A percentile compares a stretch with the other conserved stretches of the same genome.
Evolutionary conservation across 306 rosid genomes (phyloP).

Genomic region (Purshia tridentata): DNA sequence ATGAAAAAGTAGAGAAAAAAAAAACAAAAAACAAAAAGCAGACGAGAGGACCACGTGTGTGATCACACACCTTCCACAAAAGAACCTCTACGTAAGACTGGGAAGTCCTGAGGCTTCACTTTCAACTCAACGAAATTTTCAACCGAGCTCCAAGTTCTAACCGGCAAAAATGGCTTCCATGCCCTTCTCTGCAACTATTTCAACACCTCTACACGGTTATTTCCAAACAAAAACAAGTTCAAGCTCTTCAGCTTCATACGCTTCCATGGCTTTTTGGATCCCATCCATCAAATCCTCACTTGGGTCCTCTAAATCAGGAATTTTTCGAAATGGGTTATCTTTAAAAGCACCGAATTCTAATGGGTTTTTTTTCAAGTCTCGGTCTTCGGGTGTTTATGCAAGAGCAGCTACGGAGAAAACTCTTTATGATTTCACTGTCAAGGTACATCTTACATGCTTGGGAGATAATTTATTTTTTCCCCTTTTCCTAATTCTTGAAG

Average conservation of each 20-base stretch:
- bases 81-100: neutral
- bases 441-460: constrained; percentile 40
- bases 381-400: constrained; percentile 54
- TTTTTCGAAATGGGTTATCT: constrained; percentile 46
- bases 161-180: constrained; percentile 46
- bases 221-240: constrained; percentile 29
- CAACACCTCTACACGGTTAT: constrained; percentile 33
- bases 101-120: neutral
- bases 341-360: constrained; percentile 35
- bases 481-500: neutral
- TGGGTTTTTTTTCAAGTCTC: constrained; percentile 33
- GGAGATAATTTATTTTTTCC: neutral
- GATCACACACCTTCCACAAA: constrained; percentile 22
- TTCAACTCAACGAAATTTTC: neutral
- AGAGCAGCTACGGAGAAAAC: constrained; percentile 77
- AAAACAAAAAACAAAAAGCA: too few species aligned
- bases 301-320: constrained; percentile 57
- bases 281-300: constrained; percentile 51
- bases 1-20: neutral
- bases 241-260: constrained; percentile 28
- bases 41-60: constrained; percentile 33
- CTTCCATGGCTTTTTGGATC: constrained; percentile 35
- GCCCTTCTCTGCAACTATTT: constrained; percentile 51
- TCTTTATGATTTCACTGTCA: constrained; percentile 78
- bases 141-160: neutral